Evolutionary conservation across 441 rosid genomes (phyloP).

Genomic region (Pelargonium exstipulatum): DNA sequence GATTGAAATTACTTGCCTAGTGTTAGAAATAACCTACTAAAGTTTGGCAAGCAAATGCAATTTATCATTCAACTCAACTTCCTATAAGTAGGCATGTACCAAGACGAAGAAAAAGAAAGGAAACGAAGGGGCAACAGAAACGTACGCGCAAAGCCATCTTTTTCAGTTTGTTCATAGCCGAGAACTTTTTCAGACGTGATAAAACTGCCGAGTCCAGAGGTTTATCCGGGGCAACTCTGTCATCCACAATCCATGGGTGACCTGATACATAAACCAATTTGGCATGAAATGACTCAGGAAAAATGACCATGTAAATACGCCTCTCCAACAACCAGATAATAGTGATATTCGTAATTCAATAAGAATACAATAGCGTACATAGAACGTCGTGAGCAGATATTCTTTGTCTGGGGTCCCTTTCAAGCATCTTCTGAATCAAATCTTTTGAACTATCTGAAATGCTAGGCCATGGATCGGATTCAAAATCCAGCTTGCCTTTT

Average conservation of each 20-base stretch:
- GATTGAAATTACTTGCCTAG: too few species aligned
- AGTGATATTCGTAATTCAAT: neutral
- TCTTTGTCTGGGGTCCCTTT: constrained; percentile 75
- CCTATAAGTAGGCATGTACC: neutral
- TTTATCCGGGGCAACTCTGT: constrained; percentile 77
- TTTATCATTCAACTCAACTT: too few species aligned
- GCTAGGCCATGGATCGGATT: constrained; percentile 90
- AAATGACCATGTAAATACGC: neutral
- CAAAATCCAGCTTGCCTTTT: constrained; percentile 81
- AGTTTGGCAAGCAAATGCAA: too few species aligned
- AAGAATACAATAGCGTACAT: constrained; percentile 38
- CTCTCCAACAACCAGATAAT: neutral
- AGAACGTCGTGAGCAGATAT: constrained; percentile 86
- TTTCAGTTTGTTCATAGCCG: constrained; percentile 94
- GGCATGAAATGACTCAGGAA: neutral
- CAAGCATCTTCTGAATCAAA: constrained; percentile 76
- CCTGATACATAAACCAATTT: constrained; percentile 32
- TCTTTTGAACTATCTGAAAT: constrained; percentile 81
- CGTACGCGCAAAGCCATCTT: constrained; percentile 78
- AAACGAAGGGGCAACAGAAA: neutral
- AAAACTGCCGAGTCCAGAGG: constrained; percentile 93
- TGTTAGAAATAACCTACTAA: too few species aligned
- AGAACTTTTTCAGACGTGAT: constrained; percentile 77
- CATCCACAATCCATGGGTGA: constrained; percentile 90
- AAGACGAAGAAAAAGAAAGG: constrained; percentile 5